phyloP scores from a whole-genome alignment of 768 basidiomycete genomes.

The Boletus sp. region DNA sequence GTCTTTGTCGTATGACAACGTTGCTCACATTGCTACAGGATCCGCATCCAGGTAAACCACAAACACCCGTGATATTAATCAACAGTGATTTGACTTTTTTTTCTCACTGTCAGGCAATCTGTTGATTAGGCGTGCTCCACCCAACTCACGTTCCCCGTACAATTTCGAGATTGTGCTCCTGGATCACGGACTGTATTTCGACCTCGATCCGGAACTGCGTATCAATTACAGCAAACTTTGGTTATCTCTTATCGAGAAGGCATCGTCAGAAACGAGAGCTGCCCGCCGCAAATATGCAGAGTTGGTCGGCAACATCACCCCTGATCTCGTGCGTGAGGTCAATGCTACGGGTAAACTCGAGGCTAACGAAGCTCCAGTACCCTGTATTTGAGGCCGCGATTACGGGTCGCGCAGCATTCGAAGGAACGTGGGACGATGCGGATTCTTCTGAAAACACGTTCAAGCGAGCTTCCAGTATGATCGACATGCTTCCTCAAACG shows the following conservation, averaged over 20 bases:
- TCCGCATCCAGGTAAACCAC: slow-evolving; percentile 71
- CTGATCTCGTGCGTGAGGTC: slow-evolving; percentile 64
- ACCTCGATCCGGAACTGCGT: slow-evolving; percentile 75
- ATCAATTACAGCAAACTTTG: slow-evolving; percentile 87
- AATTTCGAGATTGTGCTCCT: slow-evolving; percentile 96
- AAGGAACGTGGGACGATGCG: slow-evolving; percentile 53
- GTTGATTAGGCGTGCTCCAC: slow-evolving; percentile 75
- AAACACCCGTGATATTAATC: not conserved
- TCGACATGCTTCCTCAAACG: slow-evolving; percentile 70
- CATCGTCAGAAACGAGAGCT: slow-evolving; percentile 58
- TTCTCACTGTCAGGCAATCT: slow-evolving; percentile 63
- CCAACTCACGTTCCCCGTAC: slow-evolving; percentile 69
- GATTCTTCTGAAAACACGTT: slow-evolving; percentile 37
- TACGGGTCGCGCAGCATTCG: slow-evolving; percentile 75
- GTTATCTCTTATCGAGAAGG: slow-evolving; percentile 80
- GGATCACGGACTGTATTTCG: slow-evolving; percentile 94
- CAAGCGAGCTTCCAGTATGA: slow-evolving; percentile 69
- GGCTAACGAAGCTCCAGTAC: slow-evolving; percentile 51
- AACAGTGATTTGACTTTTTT: not conserved
- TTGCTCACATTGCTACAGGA: slow-evolving; percentile 49
- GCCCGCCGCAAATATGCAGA: slow-evolving; percentile 86
- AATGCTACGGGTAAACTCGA: not conserved
- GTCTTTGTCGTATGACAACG: not conserved
- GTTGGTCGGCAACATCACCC: slow-evolving; percentile 86
- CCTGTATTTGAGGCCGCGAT: slow-evolving; percentile 94